phyloP scores from a whole-genome alignment of 1,139 yeast genomes.

The Suhomyces coccinellae region DNA sequence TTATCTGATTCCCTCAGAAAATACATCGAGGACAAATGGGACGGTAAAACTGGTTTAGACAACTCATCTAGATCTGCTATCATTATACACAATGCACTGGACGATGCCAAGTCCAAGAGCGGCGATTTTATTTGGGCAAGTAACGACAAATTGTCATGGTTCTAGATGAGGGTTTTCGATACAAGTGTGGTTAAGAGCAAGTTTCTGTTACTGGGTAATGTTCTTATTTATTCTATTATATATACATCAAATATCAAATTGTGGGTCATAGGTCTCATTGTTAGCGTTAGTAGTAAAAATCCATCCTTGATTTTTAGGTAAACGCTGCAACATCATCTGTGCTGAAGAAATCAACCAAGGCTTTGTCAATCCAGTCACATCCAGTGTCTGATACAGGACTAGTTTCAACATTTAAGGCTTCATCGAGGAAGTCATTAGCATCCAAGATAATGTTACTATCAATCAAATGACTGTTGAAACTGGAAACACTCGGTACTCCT shows the following conservation, averaged over 20 bases:
- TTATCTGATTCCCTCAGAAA: conserved; percentile 16
- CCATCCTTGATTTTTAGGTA: not conserved
- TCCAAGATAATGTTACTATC: not conserved
- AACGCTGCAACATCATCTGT: conserved; percentile 11
- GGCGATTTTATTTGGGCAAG: conserved; percentile 44
- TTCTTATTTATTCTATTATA: not conserved
- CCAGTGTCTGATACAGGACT: conserved; percentile 52
- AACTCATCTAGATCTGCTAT: conserved; percentile 44
- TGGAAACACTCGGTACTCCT: not conserved
- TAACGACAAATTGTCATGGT: conserved; percentile 50
- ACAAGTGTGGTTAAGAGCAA: not conserved
- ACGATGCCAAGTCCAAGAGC: conserved; percentile 24
- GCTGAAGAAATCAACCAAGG: conserved; percentile 22
- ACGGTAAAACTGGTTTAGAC: conserved; percentile 24
- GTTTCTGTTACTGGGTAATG: not conserved
- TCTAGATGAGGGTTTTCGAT: conserved; percentile 19
- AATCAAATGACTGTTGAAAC: not conserved
- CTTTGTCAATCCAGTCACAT: conserved; percentile 55
- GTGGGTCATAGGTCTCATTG: not conserved
- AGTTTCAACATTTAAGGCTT: conserved; percentile 8
- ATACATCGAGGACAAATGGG: conserved; percentile 19
- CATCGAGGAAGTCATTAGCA: conserved; percentile 7
- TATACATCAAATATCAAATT: not conserved
- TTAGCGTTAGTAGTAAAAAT: not conserved
- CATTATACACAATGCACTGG: conserved; percentile 25